Conservation (phyloP, 2,329 filamentous ascomycete species). For the Sclerotinia trifoliorum region DNA sequence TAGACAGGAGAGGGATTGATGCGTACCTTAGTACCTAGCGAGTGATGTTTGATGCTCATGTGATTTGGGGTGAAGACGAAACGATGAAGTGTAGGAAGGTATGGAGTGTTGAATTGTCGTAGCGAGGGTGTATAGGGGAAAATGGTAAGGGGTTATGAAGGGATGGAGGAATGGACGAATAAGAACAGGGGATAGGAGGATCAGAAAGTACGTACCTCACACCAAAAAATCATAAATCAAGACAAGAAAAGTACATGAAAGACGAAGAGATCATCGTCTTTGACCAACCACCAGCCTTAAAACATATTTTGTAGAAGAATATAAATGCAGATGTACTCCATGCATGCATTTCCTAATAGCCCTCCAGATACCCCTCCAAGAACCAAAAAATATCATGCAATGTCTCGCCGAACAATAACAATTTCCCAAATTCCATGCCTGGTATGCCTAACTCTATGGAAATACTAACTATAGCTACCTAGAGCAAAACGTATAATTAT, state of each 20-base stretch:
- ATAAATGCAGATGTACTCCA: slow-evolving; percentile 31
- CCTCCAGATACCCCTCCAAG: slow-evolving; percentile 9
- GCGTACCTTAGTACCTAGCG: slow-evolving; percentile 26
- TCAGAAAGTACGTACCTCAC: slow-evolving; percentile 37
- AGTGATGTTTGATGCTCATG: not conserved
- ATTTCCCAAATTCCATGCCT: slow-evolving; percentile 20
- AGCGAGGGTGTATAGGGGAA: not conserved
- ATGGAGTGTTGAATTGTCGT: not conserved
- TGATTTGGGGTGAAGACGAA: not conserved
- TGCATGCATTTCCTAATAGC: slow-evolving; percentile 8
- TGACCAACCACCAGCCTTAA: slow-evolving; percentile 29
- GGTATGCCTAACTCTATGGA: slow-evolving; percentile 27
- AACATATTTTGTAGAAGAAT: slow-evolving; percentile 20
- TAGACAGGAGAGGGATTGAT: slow-evolving; percentile 17
- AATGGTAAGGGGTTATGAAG: not conserved
- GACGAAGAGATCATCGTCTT: slow-evolving; percentile 14
- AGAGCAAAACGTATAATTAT: slow-evolving; percentile 32
- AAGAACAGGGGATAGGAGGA: not conserved
- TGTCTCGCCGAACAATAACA: slow-evolving; percentile 18
- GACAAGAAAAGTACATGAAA: slow-evolving; percentile 24
- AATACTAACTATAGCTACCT: slow-evolving; percentile 31
- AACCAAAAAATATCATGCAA: not conserved
- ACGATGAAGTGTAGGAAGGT: not conserved
- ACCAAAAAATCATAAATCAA: slow-evolving; percentile 17
- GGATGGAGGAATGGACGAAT: slow-evolving; percentile 4